Conservation (phyloP, 306 rosid genomes). For the Prosopis cineraria region DNA sequence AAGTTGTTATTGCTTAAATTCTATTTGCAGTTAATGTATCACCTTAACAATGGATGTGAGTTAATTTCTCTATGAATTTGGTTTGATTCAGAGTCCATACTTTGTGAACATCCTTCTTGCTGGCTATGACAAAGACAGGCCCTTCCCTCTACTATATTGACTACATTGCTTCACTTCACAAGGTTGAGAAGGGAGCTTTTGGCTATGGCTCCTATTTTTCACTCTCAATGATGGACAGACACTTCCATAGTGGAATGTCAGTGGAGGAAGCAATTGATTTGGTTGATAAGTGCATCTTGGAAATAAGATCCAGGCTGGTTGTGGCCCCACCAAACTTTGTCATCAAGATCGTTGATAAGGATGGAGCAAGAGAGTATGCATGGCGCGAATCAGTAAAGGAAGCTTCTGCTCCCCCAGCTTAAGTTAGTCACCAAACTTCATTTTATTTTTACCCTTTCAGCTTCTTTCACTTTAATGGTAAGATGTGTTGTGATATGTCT, state of each 20-base stretch:
- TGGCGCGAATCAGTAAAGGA: constrained; percentile 83
- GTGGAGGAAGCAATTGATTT: constrained; percentile 79
- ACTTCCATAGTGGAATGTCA: constrained; percentile 81
- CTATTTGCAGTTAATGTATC: not conserved
- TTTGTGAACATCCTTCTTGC: constrained; percentile 86
- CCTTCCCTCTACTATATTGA: constrained; percentile 87
- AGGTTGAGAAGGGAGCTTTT: constrained; percentile 96
- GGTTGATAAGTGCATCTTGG: constrained; percentile 79
- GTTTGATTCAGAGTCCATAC: constrained; percentile 75
- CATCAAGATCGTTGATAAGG: constrained; percentile 90
- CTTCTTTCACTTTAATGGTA: not conserved
- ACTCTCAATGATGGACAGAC: constrained; percentile 93
- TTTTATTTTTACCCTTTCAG: not conserved
- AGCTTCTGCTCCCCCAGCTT: constrained; percentile 48
- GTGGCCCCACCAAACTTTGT: constrained; percentile 97
- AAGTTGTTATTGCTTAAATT: not conserved
- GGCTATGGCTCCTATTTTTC: constrained; percentile 93
- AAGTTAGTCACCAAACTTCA: constrained; percentile 25
- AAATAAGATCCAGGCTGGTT: constrained; percentile 76
- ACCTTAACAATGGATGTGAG: not conserved
- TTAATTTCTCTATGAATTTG: constrained; percentile 24
- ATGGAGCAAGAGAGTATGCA: constrained; percentile 86
- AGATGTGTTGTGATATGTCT: constrained; percentile 17
- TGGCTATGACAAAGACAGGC: constrained; percentile 84
- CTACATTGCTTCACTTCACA: constrained; percentile 95